A percentile compares a stretch with the other conserved stretches of the same genome.
Evolutionary conservation across 345 rosid species (phyloP).

Genomic region (Brassica napus): DNA sequence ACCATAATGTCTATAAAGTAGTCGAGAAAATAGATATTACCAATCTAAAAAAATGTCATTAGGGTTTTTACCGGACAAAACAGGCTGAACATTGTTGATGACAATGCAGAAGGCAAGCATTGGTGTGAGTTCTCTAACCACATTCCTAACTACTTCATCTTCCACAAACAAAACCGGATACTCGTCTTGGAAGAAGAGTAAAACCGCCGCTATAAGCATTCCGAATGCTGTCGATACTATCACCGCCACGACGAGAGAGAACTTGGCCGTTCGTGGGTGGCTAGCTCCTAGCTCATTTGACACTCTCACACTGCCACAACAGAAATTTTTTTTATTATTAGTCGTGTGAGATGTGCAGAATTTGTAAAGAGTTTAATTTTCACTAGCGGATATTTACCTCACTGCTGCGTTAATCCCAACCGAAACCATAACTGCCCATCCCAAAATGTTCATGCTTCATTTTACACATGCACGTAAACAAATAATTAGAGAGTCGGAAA

Average conservation of each 20-base stretch:
- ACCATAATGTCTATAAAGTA: not conserved
- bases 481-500: not conserved
- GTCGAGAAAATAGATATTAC: not conserved
- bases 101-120: conserved; percentile 65
- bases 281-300: conserved; percentile 91
- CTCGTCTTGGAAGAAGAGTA: conserved; percentile 41
- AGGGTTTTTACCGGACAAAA: conserved; percentile 65
- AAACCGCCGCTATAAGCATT: conserved; percentile 43
- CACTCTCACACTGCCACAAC: conserved; percentile 62
- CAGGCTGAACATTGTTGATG: conserved; percentile 80
- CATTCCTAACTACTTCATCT: conserved; percentile 47
- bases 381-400: conserved; percentile 44
- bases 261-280: conserved; percentile 69
- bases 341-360: not conserved
- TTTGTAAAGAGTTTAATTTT: not conserved
- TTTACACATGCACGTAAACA: conserved; percentile 6
- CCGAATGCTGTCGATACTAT: conserved; percentile 53
- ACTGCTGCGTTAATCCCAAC: conserved; percentile 82
- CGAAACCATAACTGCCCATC: conserved; percentile 83
- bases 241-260: conserved; percentile 69
- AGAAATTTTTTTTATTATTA: not conserved
- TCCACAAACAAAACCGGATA: conserved; percentile 73
- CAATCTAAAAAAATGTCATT: not conserved
- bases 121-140: conserved; percentile 69
- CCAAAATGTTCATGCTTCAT: conserved; percentile 68